These are phyloP conservation scores for Citrus hindsii DNA, from an alignment of 345 rosid species.

Conservation along the genomic window DNA sequence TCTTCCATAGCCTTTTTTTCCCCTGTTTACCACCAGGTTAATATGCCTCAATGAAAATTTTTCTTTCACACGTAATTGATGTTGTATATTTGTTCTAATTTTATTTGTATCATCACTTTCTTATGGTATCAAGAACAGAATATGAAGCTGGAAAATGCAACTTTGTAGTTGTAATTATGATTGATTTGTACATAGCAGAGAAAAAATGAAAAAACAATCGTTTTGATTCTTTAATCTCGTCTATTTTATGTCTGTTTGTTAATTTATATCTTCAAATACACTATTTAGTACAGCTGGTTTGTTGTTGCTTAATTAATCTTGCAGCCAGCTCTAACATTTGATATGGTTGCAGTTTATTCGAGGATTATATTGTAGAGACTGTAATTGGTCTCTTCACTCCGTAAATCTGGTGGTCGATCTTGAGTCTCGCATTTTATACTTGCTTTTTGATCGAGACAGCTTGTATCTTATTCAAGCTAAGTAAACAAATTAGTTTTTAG, in stretches of 20 bases:
- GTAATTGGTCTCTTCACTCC: background rate
- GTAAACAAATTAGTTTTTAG: too few species aligned
- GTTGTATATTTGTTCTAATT: background rate
- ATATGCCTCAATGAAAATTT: background rate
- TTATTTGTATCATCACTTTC: background rate
- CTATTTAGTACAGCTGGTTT: background rate
- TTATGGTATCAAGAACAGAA: background rate
- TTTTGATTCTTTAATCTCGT: background rate
- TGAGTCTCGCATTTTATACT: too few species aligned
- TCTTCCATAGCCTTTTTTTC: background rate
- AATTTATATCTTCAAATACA: background rate
- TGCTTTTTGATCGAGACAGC: too few species aligned
- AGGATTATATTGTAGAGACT: background rate
- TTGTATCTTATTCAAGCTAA: too few species aligned
- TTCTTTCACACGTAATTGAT: background rate
- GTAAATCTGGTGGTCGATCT: background rate
- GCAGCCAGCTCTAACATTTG: background rate
- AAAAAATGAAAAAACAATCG: background rate
- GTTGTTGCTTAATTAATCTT: background rate
- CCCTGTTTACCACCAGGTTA: background rate
- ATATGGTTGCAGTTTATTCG: background rate
- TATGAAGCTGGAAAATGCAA: background rate
- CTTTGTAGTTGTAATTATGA: background rate
- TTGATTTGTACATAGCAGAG: slow-evolving; percentile 22
- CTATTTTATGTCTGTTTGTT: too few species aligned